Percentiles rank a stretch among this genome's conserved stretches.
Evolutionary conservation across 176 grass and related monocot species (phyloP).

Genomic region (Thinopyrum elongatum): DNA sequence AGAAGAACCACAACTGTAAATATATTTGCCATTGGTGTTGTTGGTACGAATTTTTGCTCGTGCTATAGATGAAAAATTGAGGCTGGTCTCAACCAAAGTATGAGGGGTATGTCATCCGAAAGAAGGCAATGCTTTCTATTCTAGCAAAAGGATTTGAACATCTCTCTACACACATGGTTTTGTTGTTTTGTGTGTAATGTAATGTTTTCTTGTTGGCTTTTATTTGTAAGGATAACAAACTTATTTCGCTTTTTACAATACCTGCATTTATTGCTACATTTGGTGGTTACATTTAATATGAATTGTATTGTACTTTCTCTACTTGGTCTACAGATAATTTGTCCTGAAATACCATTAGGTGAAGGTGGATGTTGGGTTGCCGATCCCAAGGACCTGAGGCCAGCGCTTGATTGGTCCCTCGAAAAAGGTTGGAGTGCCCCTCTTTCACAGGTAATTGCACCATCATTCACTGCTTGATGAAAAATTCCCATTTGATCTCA

Average conservation of each 20-base stretch:
- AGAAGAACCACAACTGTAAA: background rate
- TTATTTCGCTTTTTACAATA: background rate
- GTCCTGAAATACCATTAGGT: slow-evolving; percentile 36
- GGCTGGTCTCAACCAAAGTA: background rate
- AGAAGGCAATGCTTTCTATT: background rate
- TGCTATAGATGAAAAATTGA: background rate
- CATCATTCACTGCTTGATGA: background rate
- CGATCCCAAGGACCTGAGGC: slow-evolving; percentile 37
- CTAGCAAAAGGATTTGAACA: background rate
- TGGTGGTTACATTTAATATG: background rate
- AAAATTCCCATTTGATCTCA: background rate
- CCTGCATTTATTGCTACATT: background rate
- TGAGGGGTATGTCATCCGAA: background rate
- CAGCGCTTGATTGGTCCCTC: slow-evolving; percentile 53
- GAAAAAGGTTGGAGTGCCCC: slow-evolving; percentile 43
- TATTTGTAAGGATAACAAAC: background rate
- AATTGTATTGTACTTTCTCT: background rate
- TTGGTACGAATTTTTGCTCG: background rate
- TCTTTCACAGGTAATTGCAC: slow-evolving; percentile 39
- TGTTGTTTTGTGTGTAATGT: background rate
- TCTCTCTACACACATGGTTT: background rate
- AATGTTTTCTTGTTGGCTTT: background rate
- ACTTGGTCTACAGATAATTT: slow-evolving; percentile 35
- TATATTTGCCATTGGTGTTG: background rate
- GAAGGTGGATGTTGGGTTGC: slow-evolving; percentile 39